These are phyloP conservation scores for Acer negundo DNA, from an alignment of 345 rosid species.

Conservation along the genomic window DNA sequence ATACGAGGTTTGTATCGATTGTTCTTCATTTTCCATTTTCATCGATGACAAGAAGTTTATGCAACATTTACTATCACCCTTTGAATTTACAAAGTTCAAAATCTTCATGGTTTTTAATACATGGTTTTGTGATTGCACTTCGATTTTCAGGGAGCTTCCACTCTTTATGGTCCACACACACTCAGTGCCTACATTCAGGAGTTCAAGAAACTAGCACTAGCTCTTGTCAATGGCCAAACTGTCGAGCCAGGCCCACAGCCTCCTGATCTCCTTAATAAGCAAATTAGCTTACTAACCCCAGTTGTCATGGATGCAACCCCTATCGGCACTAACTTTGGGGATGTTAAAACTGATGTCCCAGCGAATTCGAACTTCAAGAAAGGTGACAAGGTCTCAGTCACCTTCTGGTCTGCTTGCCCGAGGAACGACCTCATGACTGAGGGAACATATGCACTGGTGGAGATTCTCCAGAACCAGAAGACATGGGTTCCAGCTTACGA, in stretches of 20 bases:
- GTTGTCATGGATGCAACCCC: constrained; percentile 73
- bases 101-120: background rate
- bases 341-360: constrained; percentile 63
- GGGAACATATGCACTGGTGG: constrained; percentile 85
- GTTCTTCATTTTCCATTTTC: constrained; percentile 4
- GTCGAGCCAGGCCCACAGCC: constrained; percentile 64
- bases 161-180: constrained; percentile 83
- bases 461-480: constrained; percentile 53
- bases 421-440: constrained; percentile 89
- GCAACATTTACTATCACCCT: background rate
- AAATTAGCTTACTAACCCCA: constrained; percentile 71
- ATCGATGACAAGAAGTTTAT: background rate
- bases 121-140: background rate
- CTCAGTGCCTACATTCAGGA: constrained; percentile 83
- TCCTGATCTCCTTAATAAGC: constrained; percentile 69
- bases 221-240: constrained; percentile 49
- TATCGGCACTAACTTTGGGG: constrained; percentile 61
- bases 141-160: constrained; percentile 76
- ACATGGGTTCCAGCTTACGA: constrained; percentile 76
- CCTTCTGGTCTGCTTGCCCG: constrained; percentile 92
- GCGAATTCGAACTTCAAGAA: constrained; percentile 59
- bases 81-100: background rate
- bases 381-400: constrained; percentile 57
- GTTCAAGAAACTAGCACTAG: constrained; percentile 74
- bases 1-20: constrained; percentile 52